Evolutionary conservation across 805 yeast species (phyloP).

Genomic region (Saccharomyces paradoxus): DNA sequence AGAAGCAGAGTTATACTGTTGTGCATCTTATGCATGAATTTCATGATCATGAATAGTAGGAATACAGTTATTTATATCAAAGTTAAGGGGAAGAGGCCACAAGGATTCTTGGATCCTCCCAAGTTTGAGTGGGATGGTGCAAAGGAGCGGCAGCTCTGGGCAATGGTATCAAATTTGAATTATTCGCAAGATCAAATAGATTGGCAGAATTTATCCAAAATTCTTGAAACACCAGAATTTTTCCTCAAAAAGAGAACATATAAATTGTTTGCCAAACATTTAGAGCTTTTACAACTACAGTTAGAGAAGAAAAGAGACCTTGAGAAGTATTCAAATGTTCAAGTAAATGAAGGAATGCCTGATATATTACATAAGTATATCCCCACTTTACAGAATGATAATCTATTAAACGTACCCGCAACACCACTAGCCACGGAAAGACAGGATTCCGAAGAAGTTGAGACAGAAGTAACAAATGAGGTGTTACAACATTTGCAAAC

Average conservation of each 20-base stretch:
- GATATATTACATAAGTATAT: background rate
- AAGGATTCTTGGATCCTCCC: constrained; percentile 36
- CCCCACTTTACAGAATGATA: background rate
- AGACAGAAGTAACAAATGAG: background rate
- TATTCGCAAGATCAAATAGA: constrained; percentile 19
- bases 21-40: background rate
- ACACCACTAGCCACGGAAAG: background rate
- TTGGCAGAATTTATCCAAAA: constrained; percentile 28
- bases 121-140: constrained; percentile 27
- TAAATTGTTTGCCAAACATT: constrained; percentile 21
- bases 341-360: background rate
- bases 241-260: constrained; percentile 26
- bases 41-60: constrained; percentile 19
- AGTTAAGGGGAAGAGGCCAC: constrained; percentile 35
- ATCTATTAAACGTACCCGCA: background rate
- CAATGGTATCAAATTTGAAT: constrained; percentile 19
- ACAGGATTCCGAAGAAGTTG: constrained; percentile 1
- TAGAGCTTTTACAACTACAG: constrained; percentile 21
- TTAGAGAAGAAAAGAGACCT: constrained; percentile 12
- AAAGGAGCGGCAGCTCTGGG: constrained; percentile 29
- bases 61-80: constrained; percentile 37
- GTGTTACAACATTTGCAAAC: constrained; percentile 12
- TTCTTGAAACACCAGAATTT: constrained; percentile 30
- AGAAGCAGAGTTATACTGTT: background rate
- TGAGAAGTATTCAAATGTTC: background rate